Evolutionary conservation across 306 rosid species (phyloP).

Genomic region (Sicyos edulis): DNA sequence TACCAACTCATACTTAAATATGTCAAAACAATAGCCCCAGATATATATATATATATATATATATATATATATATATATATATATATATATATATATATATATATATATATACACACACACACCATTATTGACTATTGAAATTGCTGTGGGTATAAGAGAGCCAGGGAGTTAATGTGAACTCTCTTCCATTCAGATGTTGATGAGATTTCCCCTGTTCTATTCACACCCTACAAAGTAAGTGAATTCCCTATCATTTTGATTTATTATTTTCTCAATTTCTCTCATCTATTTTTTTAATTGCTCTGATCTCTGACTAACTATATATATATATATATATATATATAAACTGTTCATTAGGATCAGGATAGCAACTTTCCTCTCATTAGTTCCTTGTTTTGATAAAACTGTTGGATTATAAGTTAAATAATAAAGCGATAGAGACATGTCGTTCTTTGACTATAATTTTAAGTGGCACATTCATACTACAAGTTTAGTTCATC

Average conservation of each 20-base stretch:
- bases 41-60: no score
- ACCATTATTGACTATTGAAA: no score
- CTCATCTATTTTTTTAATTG: neutral
- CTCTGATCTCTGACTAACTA: neutral
- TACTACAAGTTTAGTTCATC: neutral
- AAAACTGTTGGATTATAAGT: neutral
- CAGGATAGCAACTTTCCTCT: neutral
- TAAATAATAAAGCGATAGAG: neutral
- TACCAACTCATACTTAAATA: no score
- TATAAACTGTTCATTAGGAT: neutral
- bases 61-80: no score
- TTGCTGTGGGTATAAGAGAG: no score
- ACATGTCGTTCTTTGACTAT: neutral
- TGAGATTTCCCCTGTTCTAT: neutral
- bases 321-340: no score
- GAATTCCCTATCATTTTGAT: neutral
- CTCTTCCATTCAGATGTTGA: neutral
- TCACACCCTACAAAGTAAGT: neutral
- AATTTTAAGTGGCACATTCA: conserved; percentile 6
- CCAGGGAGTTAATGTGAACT: no score
- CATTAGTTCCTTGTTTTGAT: neutral
- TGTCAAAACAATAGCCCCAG: no score
- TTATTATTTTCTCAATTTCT: neutral
- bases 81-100: no score
- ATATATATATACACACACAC: no score